Percentiles rank a stretch among this genome's conserved stretches.
Conservation (phyloP, 2,329 filamentous ascomycete species). For the Ascochyta rabiei region DNA sequence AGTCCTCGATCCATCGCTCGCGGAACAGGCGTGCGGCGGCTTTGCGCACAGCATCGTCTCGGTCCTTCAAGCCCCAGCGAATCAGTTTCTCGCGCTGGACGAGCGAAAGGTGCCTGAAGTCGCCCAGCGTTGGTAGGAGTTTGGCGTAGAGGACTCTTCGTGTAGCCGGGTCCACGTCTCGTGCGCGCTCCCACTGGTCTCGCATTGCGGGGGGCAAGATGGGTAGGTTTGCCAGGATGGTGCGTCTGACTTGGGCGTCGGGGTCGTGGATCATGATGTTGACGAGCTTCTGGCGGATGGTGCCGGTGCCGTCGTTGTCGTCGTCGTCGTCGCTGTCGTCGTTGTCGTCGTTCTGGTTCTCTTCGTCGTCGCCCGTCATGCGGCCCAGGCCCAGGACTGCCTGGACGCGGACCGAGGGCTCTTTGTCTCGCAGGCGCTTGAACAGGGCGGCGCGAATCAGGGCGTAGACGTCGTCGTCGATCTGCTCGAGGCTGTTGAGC, state of each 20-base stretch:
- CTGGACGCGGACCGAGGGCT: constrained; percentile 88
- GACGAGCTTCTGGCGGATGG: constrained; percentile 80
- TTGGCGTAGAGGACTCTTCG: constrained; percentile 85
- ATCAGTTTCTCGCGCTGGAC: constrained; percentile 95
- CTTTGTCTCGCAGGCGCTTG: constrained; percentile 90
- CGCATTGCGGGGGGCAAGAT: constrained; percentile 81
- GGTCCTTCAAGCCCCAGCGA: constrained; percentile 90
- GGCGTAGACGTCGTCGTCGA: constrained; percentile 90
- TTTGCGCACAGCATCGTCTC: constrained; percentile 92
- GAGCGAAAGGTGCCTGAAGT: constrained; percentile 91
- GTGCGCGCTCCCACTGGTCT: constrained; percentile 85
- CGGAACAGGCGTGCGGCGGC: constrained; percentile 88
- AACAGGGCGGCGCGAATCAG: constrained; percentile 78
- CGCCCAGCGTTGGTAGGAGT: constrained; percentile 84
- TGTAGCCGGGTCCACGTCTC: constrained; percentile 85
- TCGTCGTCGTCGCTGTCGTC: constrained; percentile 68
- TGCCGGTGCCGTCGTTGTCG: constrained; percentile 68
- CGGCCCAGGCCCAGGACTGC: constrained; percentile 89
- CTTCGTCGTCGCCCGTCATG: constrained; percentile 71
- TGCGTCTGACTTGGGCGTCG: constrained; percentile 88
- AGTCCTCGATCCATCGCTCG: constrained; percentile 98
- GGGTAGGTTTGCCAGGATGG: constrained; percentile 87
- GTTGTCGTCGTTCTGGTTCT: constrained; percentile 66
- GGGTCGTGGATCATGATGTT: constrained; percentile 93
- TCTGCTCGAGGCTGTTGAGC: constrained; percentile 88